Evolutionary conservation across 805 yeast species (phyloP).

Genomic region (Lipomyces kockii): DNA sequence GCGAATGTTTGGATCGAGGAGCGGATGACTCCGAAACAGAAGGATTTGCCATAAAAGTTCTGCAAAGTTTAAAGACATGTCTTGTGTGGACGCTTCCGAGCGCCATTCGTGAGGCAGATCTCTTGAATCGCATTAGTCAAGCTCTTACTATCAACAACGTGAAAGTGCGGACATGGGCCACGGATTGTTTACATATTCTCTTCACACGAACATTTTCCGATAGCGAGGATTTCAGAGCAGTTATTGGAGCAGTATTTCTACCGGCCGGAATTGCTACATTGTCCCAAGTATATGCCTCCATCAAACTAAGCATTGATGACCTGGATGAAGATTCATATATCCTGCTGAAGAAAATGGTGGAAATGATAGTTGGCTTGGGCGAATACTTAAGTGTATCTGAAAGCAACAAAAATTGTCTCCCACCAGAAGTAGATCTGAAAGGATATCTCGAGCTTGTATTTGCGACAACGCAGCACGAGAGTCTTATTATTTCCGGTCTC

Average conservation of each 20-base stretch:
- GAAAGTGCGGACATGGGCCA: conserved; percentile 66
- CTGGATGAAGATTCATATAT: conserved; percentile 82
- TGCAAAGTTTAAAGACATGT: conserved; percentile 86
- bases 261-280: conserved; percentile 75
- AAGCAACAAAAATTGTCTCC: conserved; percentile 47
- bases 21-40: conserved; percentile 48
- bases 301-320: conserved; percentile 61
- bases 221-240: conserved; percentile 70
- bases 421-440: conserved; percentile 62
- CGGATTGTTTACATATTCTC: conserved; percentile 87
- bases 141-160: conserved; percentile 51
- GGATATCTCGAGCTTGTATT: conserved; percentile 76
- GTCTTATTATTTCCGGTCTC: conserved; percentile 86
- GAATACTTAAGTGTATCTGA: conserved; percentile 67
- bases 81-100: conserved; percentile 88
- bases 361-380: conserved; percentile 85
- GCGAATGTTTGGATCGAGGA: conserved; percentile 50
- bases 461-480: conserved; percentile 79
- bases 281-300: conserved; percentile 59
- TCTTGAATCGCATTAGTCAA: conserved; percentile 64
- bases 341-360: conserved; percentile 85
- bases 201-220: conserved; percentile 77
- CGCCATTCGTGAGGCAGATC: conserved; percentile 67
- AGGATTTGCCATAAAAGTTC: conserved; percentile 63
- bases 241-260: conserved; percentile 78